A percentile compares a stretch with the other conserved stretches of the same genome.
Conservation (phyloP, 768 basidiomycete genomes). For the Daedaleopsis sinensis region DNA sequence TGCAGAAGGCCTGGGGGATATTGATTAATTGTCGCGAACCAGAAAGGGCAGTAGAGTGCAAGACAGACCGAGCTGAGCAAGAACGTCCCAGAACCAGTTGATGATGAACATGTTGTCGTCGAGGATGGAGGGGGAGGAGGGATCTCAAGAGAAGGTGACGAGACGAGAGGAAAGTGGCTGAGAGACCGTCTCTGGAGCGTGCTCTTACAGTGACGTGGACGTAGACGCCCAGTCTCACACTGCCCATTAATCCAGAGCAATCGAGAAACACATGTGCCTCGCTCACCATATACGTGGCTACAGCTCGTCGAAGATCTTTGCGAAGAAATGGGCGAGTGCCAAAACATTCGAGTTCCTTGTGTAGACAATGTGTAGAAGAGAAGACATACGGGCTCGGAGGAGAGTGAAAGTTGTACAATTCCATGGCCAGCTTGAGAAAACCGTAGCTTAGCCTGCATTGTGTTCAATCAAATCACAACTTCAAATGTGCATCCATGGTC, state of each 20-base stretch:
- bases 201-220: slow-evolving; percentile 20
- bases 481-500: too few species aligned
- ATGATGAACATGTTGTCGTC: slow-evolving; percentile 73
- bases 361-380: background rate
- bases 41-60: background rate
- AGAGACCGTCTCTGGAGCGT: slow-evolving; percentile 12
- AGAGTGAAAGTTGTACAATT: too few species aligned
- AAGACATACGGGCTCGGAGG: too few species aligned
- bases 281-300: too few species aligned
- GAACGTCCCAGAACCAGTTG: slow-evolving; percentile 97
- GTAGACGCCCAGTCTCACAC: slow-evolving; percentile 13
- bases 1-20: slow-evolving; percentile 71
- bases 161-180: slow-evolving; percentile 10
- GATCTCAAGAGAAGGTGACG: slow-evolving; percentile 9
- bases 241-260: slow-evolving; percentile 6
- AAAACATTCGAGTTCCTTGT: too few species aligned
- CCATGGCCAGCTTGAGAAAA: too few species aligned
- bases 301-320: too few species aligned
- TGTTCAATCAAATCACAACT: too few species aligned
- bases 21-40: background rate
- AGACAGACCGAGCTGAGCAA: slow-evolving; percentile 84
- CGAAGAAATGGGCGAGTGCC: too few species aligned
- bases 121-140: slow-evolving; percentile 11
- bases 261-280: background rate
- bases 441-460: too few species aligned